phyloP scores from a whole-genome alignment of 805 yeast species.

The Yamadazyma sp. region DNA sequence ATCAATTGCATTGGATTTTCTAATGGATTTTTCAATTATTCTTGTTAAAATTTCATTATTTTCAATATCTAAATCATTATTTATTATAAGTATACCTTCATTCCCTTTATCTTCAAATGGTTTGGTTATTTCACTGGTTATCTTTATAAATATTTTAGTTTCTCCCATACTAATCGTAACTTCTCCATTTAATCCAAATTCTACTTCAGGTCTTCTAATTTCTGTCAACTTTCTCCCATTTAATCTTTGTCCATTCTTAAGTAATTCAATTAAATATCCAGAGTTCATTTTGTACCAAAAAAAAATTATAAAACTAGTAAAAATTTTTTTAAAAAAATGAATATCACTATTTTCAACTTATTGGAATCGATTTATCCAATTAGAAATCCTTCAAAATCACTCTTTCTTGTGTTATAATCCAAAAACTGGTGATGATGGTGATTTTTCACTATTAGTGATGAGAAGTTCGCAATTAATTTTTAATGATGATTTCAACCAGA shows the following conservation, averaged over 20 bases:
- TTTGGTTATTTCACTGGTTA: constrained; percentile 69
- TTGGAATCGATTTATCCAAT: too few species aligned
- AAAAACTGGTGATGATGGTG: too few species aligned
- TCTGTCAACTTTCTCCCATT: constrained; percentile 69
- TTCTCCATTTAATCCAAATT: constrained; percentile 52
- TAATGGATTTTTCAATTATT: constrained; percentile 85
- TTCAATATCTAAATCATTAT: constrained; percentile 80
- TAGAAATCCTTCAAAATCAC: too few species aligned
- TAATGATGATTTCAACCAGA: too few species aligned
- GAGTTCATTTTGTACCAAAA: too few species aligned
- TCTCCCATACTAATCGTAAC: constrained; percentile 76
- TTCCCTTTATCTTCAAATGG: constrained; percentile 92
- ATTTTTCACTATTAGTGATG: too few species aligned
- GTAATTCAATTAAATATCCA: constrained; percentile 57
- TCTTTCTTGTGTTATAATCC: too few species aligned
- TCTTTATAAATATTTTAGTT: constrained; percentile 65
- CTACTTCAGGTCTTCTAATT: constrained; percentile 58
- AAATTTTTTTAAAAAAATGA: too few species aligned
- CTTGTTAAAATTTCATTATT: constrained; percentile 73
- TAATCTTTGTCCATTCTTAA: constrained; percentile 58
- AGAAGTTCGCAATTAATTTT: too few species aligned
- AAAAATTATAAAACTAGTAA: too few species aligned
- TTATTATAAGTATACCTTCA: constrained; percentile 83
- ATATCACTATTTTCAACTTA: too few species aligned
- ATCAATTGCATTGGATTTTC: constrained; percentile 88